phyloP scores from a whole-genome alignment of 192 early-diverging fungal species.

The Anaeromyces robustus region DNA sequence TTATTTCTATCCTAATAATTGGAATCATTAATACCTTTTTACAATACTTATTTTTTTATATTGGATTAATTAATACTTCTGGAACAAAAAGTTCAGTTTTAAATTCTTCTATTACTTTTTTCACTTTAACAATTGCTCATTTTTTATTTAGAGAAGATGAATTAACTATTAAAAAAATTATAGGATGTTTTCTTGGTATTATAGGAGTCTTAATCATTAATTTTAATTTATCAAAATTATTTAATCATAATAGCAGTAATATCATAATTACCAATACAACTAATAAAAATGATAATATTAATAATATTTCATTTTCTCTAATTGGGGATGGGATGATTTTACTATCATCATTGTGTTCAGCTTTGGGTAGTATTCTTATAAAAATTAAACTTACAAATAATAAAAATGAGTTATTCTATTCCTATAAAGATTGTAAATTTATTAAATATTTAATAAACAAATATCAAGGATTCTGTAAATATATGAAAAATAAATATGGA shows the following conservation, averaged over 20 bases:
- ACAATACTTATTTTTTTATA: neutral
- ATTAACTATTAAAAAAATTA: neutral
- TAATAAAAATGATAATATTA: no score
- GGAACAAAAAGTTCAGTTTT: neutral
- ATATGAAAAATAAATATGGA: no score
- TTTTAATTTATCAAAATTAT: neutral
- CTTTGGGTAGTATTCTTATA: neutral
- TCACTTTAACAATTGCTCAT: neutral
- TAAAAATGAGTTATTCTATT: neutral
- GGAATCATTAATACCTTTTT: neutral
- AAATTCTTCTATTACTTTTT: neutral
- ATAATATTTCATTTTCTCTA: neutral
- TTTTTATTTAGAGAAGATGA: neutral
- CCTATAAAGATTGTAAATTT: neutral
- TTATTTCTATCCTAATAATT: neutral
- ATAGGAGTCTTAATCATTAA: neutral
- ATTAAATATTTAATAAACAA: neutral
- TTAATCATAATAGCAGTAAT: neutral
- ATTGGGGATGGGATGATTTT: neutral
- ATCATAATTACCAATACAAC: no score
- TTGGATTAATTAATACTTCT: neutral
- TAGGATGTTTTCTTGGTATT: neutral
- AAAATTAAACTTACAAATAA: neutral
- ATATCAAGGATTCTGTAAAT: no score
- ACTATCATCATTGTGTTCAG: neutral